Conservation (phyloP, 2,329 filamentous ascomycete species). For the Trichoderma atrobrunneum region DNA sequence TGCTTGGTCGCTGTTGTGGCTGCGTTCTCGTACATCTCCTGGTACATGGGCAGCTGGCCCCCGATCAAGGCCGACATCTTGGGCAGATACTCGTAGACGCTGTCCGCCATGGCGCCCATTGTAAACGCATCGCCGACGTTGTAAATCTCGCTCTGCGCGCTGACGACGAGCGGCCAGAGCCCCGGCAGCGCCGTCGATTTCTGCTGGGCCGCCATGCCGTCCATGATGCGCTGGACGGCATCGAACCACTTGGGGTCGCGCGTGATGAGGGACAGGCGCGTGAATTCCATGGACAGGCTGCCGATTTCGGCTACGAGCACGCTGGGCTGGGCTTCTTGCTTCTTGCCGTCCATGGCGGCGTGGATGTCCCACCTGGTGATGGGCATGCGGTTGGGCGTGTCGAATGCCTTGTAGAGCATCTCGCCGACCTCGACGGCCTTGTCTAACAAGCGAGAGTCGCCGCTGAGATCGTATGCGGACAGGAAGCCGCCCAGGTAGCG, state of each 20-base stretch:
- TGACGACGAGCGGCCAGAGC: conserved; percentile 67
- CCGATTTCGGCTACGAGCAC: conserved; percentile 60
- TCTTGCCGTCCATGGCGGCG: conserved; percentile 27
- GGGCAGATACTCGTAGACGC: conserved; percentile 58
- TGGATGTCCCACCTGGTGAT: conserved; percentile 31
- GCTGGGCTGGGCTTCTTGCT: conserved; percentile 20
- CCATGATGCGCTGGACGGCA: conserved; percentile 66
- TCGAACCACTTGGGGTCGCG: conserved; percentile 70
- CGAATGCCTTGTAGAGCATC: conserved; percentile 51
- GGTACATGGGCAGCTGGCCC: conserved; percentile 57
- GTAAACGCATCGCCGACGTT: conserved; percentile 42
- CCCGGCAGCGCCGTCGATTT: conserved; percentile 66
- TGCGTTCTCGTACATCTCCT: conserved; percentile 59
- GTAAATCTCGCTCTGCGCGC: conserved; percentile 52
- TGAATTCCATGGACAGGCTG: conserved; percentile 69
- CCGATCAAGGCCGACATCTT: conserved; percentile 65
- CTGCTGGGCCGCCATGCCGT: conserved; percentile 64
- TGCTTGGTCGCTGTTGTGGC: conserved; percentile 59
- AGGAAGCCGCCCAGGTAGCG: conserved; percentile 53
- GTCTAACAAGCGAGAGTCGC: conserved; percentile 40
- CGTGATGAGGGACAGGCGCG: conserved; percentile 66
- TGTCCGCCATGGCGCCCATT: conserved; percentile 53
- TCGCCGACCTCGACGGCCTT: conserved; percentile 52
- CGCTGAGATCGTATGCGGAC: conserved; percentile 49
- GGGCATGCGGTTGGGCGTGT: conserved; percentile 51